These are phyloP conservation scores for Penicillium sp. DNA, from an alignment of 2,329 filamentous ascomycete species.

Conservation along the genomic window DNA sequence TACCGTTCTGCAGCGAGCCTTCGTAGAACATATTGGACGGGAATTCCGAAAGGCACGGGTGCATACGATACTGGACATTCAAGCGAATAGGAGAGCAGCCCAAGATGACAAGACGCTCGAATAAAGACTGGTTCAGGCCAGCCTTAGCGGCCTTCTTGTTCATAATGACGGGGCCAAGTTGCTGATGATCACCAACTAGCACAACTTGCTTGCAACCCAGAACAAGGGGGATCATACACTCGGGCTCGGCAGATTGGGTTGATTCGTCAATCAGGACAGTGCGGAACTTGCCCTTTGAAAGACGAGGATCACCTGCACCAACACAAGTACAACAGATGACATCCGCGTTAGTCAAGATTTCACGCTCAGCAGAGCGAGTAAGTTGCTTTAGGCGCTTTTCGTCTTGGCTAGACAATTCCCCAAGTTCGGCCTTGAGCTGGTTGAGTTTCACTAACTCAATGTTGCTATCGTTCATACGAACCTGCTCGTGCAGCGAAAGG, in stretches of 20 bases:
- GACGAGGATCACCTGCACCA: conserved; percentile 89
- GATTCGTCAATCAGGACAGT: conserved; percentile 98
- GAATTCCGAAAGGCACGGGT: conserved; percentile 93
- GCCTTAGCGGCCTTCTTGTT: conserved; percentile 99
- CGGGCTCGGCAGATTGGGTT: conserved; percentile 94
- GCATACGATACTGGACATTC: conserved; percentile 98
- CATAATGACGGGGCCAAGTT: conserved; percentile 98
- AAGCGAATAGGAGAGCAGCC: conserved; percentile 85
- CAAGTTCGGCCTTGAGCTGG: conserved; percentile 85
- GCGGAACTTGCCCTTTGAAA: conserved; percentile 96
- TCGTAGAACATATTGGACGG: conserved; percentile 99
- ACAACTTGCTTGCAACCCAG: conserved; percentile 98
- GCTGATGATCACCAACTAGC: conserved; percentile 97
- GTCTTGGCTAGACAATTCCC: conserved; percentile 89
- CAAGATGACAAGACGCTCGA: conserved; percentile 93
- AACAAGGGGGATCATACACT: conserved; percentile 98
- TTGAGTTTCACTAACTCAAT: conserved; percentile 88
- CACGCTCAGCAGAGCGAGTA: conserved; percentile 87
- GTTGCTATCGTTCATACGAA: conserved; percentile 95
- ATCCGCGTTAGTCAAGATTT: conserved; percentile 92
- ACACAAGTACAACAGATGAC: conserved; percentile 99
- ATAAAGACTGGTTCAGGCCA: conserved; percentile 95
- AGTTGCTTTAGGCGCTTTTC: conserved; percentile 99
- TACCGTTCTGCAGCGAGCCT: conserved; percentile 92
- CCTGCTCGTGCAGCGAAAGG: conserved; percentile 91